Evolutionary conservation across 228 moss, liverwort and hornwort species (phyloP).

Genomic region (Sphagnum magellanicum): DNA sequence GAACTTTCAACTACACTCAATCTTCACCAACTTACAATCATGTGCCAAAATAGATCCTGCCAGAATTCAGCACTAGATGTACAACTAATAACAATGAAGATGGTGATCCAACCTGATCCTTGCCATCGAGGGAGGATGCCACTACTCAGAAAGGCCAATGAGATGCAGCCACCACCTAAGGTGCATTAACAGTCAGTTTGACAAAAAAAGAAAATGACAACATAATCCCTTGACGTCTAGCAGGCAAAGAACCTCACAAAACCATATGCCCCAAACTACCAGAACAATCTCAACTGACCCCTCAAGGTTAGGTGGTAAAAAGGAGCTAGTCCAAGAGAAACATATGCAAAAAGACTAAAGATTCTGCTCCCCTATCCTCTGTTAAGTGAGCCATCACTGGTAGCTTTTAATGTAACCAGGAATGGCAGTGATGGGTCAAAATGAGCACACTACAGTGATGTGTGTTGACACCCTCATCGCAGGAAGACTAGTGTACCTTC

Average conservation of each 20-base stretch:
- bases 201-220: conserved; percentile 1
- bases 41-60: too few relatives aligned
- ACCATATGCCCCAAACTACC: conserved; percentile 1
- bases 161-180: conserved; percentile 83
- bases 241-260: conserved; percentile 1
- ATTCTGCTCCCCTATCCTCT: background rate
- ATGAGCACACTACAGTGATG: conserved; percentile 32
- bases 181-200: conserved; percentile 61
- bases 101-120: conserved; percentile 23
- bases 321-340: conserved; percentile 10
- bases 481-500: conserved; percentile 96
- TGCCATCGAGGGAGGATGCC: conserved; percentile 5
- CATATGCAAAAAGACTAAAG: conserved; percentile 14
- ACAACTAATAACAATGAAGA: conserved; percentile 9
- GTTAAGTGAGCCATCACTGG: conserved; percentile 1
- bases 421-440: conserved; percentile 16
- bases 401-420: conserved; percentile 3
- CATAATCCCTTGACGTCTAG: background rate
- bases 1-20: conserved; percentile 3
- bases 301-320: background rate
- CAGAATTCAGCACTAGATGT: conserved; percentile 1
- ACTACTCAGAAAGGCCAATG: conserved; percentile 17
- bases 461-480: conserved; percentile 42
- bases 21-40: background rate
- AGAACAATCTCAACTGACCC: conserved; percentile 1